Conservation (phyloP, 2,329 filamentous ascomycete species). For the Phoma sp. region DNA sequence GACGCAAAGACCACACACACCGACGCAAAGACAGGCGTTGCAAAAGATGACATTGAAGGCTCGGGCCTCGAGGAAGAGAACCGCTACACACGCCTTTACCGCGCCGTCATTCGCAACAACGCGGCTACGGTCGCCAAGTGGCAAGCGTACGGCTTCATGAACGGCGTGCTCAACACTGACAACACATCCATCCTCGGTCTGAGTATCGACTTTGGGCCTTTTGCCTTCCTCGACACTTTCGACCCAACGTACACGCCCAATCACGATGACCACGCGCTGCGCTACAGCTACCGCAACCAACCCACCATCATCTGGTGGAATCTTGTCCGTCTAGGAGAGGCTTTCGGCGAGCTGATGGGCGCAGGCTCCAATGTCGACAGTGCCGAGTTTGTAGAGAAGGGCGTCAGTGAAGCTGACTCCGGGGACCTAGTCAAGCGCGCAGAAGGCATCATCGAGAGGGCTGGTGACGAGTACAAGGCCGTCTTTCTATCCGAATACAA, state of each 20-base stretch:
- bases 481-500: slow-evolving; percentile 92
- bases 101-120: slow-evolving; percentile 85
- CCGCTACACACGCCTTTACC: slow-evolving; percentile 83
- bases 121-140: slow-evolving; percentile 87
- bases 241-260: slow-evolving; percentile 95
- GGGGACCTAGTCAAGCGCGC: slow-evolving; percentile 77
- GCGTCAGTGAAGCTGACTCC: slow-evolving; percentile 72
- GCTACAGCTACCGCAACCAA: slow-evolving; percentile 93
- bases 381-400: slow-evolving; percentile 71
- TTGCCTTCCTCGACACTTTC: slow-evolving; percentile 97
- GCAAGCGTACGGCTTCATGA: slow-evolving; percentile 99
- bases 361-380: slow-evolving; percentile 76
- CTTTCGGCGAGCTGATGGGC: slow-evolving; percentile 86
- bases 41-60: slow-evolving; percentile 69
- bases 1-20: slow-evolving; percentile 58
- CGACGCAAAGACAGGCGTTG: slow-evolving; percentile 55
- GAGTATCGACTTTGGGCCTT: slow-evolving; percentile 93
- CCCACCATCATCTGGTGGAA: slow-evolving; percentile 99
- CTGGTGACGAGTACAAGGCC: slow-evolving; percentile 85
- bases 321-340: slow-evolving; percentile 86
- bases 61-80: slow-evolving; percentile 75
- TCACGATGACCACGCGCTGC: slow-evolving; percentile 86
- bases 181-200: slow-evolving; percentile 92
- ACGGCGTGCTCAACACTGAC: slow-evolving; percentile 96
- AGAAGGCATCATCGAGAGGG: slow-evolving; percentile 79